Conservation (phyloP, 202 grass and related monocot species). For the Musa balbisiana region DNA sequence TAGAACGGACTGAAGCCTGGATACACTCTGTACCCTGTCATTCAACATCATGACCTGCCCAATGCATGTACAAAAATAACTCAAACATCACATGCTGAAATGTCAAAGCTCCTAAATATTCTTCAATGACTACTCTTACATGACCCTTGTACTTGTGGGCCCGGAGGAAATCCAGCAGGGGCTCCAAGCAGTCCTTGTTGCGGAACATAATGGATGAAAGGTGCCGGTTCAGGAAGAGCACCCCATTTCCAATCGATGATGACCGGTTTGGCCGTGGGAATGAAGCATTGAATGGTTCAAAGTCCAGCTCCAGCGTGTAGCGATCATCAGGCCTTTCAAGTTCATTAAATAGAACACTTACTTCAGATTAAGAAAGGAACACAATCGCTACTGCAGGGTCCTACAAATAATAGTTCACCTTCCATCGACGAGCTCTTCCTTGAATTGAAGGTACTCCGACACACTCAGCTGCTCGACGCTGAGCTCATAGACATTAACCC, state of each 20-base stretch:
- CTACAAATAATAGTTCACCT: conserved; percentile 37
- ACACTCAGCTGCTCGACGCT: conserved; percentile 80
- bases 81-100: not conserved
- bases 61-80: not conserved
- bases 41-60: conserved; percentile 92
- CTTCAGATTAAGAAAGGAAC: not conserved
- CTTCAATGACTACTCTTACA: conserved; percentile 35
- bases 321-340: conserved; percentile 36
- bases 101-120: not conserved
- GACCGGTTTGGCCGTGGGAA: conserved; percentile 67
- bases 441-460: conserved; percentile 78
- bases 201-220: conserved; percentile 95
- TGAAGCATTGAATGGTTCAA: conserved; percentile 82
- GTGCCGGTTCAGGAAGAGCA: conserved; percentile 90
- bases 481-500: conserved; percentile 86
- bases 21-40: conserved; percentile 70
- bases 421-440: conserved; percentile 81
- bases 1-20: conserved; percentile 82
- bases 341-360: conserved; percentile 9
- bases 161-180: conserved; percentile 80
- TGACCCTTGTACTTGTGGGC: conserved; percentile 73
- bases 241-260: conserved; percentile 91
- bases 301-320: conserved; percentile 84
- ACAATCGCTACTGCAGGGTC: not conserved
- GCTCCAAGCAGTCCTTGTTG: conserved; percentile 82